Conservation (phyloP, 768 basidiomycete genomes). For the Podaxis pistillaris region DNA sequence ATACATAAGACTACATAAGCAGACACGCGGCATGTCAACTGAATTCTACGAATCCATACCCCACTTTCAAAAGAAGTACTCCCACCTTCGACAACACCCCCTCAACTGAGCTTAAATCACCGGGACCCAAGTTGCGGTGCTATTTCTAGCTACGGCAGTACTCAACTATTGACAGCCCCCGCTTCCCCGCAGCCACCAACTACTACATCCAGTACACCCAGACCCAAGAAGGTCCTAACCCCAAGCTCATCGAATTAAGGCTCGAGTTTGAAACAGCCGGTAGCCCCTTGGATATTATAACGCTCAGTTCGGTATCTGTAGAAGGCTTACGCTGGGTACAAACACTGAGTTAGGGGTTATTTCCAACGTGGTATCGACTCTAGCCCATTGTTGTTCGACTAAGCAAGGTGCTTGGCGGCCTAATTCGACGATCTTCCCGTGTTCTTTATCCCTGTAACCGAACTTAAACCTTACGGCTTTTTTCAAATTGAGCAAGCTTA, state of each 20-base stretch:
- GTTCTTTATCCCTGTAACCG: too few species aligned
- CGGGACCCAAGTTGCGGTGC: not conserved
- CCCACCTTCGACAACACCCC: not conserved
- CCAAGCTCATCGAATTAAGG: not conserved
- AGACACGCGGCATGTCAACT: conserved; percentile 1
- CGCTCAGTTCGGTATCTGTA: conserved; percentile 10
- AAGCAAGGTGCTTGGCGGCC: too few species aligned
- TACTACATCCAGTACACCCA: not conserved
- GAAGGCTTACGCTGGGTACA: not conserved
- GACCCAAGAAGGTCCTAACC: not conserved
- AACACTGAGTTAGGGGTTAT: not conserved
- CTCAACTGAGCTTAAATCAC: not conserved
- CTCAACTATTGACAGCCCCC: not conserved
- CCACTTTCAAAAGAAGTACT: not conserved
- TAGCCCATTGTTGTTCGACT: too few species aligned
- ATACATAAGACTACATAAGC: conserved; percentile 5
- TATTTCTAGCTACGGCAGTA: not conserved
- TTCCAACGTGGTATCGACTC: not conserved
- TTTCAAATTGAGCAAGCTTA: not conserved
- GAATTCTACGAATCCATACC: not conserved
- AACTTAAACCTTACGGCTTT: not conserved
- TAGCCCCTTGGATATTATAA: not conserved
- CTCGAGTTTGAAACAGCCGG: not conserved
- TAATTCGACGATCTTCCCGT: too few species aligned
- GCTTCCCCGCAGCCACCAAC: conserved; percentile 10